Base-by-base conservation (phyloP, 805 yeast genomes). In the Metschnikowia hibisci region DNA sequence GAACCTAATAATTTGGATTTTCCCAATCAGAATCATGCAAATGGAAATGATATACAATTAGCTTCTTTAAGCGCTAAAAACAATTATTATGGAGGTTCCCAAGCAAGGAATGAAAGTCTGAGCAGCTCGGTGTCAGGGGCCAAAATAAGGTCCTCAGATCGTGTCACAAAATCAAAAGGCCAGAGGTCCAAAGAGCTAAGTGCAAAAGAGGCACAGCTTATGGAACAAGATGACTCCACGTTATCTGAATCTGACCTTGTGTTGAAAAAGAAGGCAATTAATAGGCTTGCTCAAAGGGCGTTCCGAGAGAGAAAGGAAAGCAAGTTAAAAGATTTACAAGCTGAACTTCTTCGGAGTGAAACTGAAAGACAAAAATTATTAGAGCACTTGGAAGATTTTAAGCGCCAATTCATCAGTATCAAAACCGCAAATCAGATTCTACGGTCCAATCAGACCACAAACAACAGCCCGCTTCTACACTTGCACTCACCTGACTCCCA, bases 221-320 rank as follows among this genome's bases (percentile, higher is more conserved):
- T 69, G 31, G 54, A 66, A 16, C 57, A 48, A 43, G 74, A 69
- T 47, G 74, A 68, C 43, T 52, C 67, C 4, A 64, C 64, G 32
- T 54, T 70, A 34, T 59, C 57, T 9, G 73, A 69, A 43, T 64
- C 61, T 15, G 70, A 80, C 46, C 53, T 77, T 5, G 73, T 72
- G 14, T 66, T 74, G 49, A 80, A 78, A 59, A 74, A 86, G 41
- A 84, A 81, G 57, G 88, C 87, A 2, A 93, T 84, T 59, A 86
- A 87, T 58, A 70, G 95, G 55, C 90, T 90, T 9, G 95, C 95
- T 1, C 96, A 87, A 64, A 71, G 89, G 52, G 95, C 95, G 2
- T 87, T 85, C 62, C 69, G 95, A 47, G 90, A 86, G 61, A 77
- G 95, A 39, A 85, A 84, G 60, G 93, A 85, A 60, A 77, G 78